These are phyloP conservation scores for Fusarium lyarnte DNA, from an alignment of 2,329 filamentous ascomycete species.

Conservation along the genomic window DNA sequence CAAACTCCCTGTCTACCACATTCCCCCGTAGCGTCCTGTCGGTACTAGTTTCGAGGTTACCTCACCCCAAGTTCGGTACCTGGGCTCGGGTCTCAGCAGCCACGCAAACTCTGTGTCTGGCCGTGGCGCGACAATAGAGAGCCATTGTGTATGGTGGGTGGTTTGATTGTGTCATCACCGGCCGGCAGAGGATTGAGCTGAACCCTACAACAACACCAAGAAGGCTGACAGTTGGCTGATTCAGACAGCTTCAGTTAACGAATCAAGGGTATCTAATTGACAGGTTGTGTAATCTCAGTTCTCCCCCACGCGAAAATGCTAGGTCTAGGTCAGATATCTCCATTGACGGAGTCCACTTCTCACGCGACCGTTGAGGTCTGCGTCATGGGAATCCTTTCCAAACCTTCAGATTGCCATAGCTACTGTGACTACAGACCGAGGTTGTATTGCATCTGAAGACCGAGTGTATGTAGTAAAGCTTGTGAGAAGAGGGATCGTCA, in stretches of 20 bases:
- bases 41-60: slow-evolving; percentile 5
- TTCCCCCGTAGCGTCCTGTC: slow-evolving; percentile 23
- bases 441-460: neutral
- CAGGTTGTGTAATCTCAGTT: neutral
- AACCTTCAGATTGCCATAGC: neutral
- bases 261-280: slow-evolving; percentile 32
- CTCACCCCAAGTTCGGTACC: slow-evolving; percentile 29
- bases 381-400: neutral
- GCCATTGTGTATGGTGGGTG: neutral
- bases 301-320: neutral
- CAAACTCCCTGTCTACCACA: slow-evolving; percentile 41
- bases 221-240: neutral
- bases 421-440: neutral
- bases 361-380: slow-evolving; percentile 8
- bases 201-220: neutral
- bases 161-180: slow-evolving; percentile 9
- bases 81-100: slow-evolving; percentile 8
- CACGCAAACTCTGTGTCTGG: neutral
- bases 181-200: slow-evolving; percentile 9
- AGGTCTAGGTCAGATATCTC: slow-evolving; percentile 7
- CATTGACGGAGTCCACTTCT: slow-evolving; percentile 2
- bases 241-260: neutral
- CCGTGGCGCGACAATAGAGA: neutral
- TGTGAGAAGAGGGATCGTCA: neutral
- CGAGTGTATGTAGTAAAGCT: neutral